A percentile compares a stretch with the other conserved stretches of the same genome.
phyloP scores from a whole-genome alignment of 2,329 filamentous ascomycete species.

The Aspergillus ochraceus region DNA sequence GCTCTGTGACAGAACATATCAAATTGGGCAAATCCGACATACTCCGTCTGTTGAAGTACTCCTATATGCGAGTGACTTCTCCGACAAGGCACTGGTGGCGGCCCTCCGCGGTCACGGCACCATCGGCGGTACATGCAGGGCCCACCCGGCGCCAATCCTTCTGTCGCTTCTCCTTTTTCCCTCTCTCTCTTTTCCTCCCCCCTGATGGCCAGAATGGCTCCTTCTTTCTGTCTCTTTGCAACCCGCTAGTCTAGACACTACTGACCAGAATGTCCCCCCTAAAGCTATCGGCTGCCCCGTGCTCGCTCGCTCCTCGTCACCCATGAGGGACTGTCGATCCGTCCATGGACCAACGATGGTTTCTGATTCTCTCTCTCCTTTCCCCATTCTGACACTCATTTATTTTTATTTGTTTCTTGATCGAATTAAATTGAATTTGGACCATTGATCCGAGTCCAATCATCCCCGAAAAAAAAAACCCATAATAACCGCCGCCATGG shows the following conservation, averaged over 20 bases:
- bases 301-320: conserved; percentile 12
- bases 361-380: conserved; percentile 18
- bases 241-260: not conserved
- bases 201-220: not conserved
- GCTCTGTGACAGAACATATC: too few species aligned
- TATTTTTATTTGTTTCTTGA: conserved; percentile 9
- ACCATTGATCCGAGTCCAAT: not conserved
- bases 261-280: not conserved
- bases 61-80: too few species aligned
- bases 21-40: too few species aligned
- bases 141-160: too few species aligned
- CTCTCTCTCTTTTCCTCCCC: not conserved
- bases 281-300: conserved; percentile 8
- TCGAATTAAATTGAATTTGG: too few species aligned
- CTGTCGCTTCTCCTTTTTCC: conserved; percentile 1
- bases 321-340: conserved; percentile 24
- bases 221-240: too few species aligned
- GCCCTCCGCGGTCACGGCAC: too few species aligned
- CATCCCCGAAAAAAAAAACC: conserved; percentile 5
- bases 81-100: too few species aligned
- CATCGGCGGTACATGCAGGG: too few species aligned
- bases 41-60: too few species aligned
- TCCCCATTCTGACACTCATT: not conserved
- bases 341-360: conserved; percentile 18
- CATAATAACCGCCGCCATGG: conserved; percentile 15